A percentile compares a stretch with the other conserved stretches of the same genome.
Conservation (phyloP, 2,329 filamentous ascomycete species). For the Aureobasidium sp. region DNA sequence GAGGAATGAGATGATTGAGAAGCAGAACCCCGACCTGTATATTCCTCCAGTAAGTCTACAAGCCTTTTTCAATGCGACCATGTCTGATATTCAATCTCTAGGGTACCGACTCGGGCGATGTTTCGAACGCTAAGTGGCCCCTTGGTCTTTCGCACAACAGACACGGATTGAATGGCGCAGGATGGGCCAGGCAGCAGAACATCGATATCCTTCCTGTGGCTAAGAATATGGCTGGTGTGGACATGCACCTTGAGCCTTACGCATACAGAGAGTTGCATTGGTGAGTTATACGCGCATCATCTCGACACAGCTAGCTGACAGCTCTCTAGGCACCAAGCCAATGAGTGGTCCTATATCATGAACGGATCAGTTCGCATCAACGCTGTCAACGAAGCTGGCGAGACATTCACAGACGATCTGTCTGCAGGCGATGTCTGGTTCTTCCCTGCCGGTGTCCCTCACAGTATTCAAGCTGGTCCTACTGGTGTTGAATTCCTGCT, state of each 20-base stretch:
- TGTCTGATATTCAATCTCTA: conserved; percentile 19
- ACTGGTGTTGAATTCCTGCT: conserved; percentile 53
- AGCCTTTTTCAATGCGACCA: neutral
- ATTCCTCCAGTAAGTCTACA: conserved; percentile 22
- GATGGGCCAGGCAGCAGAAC: conserved; percentile 38
- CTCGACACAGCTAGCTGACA: neutral
- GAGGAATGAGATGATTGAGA: conserved; percentile 31
- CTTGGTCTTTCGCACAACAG: conserved; percentile 36
- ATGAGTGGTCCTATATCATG: conserved; percentile 28
- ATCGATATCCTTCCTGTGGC: conserved; percentile 33
- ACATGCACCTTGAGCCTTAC: conserved; percentile 34
- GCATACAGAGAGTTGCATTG: conserved; percentile 31
- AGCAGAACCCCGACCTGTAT: conserved; percentile 35
- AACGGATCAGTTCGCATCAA: conserved; percentile 27
- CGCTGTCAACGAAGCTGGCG: conserved; percentile 27
- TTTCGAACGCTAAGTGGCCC: conserved; percentile 37
- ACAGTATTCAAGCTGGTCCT: conserved; percentile 40
- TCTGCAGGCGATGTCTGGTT: conserved; percentile 48
- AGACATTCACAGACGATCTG: conserved; percentile 29
- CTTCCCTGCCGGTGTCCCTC: conserved; percentile 37
- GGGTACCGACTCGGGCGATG: conserved; percentile 33
- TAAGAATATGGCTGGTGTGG: conserved; percentile 37
- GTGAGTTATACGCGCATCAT: conserved; percentile 3
- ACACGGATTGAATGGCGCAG: conserved; percentile 33
- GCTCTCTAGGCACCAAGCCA: conserved; percentile 20